These are phyloP conservation scores for Tricholoma matsutake DNA, from an alignment of 768 basidiomycete genomes.

Conservation along the genomic window DNA sequence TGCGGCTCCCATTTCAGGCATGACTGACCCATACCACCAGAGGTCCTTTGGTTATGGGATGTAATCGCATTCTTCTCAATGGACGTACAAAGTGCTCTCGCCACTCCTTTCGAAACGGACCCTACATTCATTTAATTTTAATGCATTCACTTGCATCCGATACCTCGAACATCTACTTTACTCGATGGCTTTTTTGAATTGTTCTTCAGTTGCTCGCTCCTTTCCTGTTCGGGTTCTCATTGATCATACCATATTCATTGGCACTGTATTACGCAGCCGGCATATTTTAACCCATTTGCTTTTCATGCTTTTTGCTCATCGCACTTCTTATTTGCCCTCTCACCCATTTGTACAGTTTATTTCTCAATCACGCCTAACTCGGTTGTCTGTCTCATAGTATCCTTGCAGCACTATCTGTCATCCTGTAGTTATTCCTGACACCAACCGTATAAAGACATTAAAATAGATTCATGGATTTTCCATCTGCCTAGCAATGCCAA, in stretches of 20 bases:
- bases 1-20: conserved; percentile 48
- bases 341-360: conserved; percentile 61
- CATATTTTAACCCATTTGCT: conserved; percentile 56
- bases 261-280: conserved; percentile 72
- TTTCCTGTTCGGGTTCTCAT: conserved; percentile 28
- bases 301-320: conserved; percentile 47
- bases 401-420: conserved; percentile 61
- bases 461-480: conserved; percentile 33
- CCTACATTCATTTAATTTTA: conserved; percentile 37
- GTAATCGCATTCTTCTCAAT: conserved; percentile 42
- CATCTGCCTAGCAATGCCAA: neutral
- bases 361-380: conserved; percentile 46
- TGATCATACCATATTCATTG: conserved; percentile 43
- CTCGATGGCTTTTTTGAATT: conserved; percentile 39
- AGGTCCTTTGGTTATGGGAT: conserved; percentile 68
- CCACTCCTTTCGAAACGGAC: conserved; percentile 27
- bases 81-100: conserved; percentile 22
- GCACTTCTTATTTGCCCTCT: conserved; percentile 38
- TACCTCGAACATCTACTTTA: conserved; percentile 42
- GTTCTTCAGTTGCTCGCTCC: conserved; percentile 31
- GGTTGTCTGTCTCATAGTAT: conserved; percentile 71
- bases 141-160: conserved; percentile 23
- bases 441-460: conserved; percentile 54
- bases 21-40: conserved; percentile 81
- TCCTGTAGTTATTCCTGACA: conserved; percentile 65